phyloP scores from a whole-genome alignment of 768 basidiomycete genomes.

The Rhizopogon salebrosus region DNA sequence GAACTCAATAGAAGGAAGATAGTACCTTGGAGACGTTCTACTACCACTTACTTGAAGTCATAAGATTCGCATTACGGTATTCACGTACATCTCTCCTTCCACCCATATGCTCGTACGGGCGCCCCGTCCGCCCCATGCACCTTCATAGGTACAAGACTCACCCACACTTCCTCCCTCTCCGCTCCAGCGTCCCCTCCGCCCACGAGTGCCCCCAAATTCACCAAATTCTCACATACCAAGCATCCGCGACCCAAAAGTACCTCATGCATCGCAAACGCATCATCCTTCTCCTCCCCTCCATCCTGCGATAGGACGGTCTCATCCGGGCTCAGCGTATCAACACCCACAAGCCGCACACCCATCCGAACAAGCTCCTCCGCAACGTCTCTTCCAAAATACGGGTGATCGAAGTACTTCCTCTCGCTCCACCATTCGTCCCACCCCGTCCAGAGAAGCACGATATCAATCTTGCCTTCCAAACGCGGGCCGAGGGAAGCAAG shows the following conservation, averaged over 20 bases:
- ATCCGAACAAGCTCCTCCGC: slow-evolving; percentile 42
- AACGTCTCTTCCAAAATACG: slow-evolving; percentile 51
- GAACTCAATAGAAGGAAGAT: too few relatives aligned
- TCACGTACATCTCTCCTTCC: slow-evolving; percentile 19
- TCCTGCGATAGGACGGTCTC: slow-evolving; percentile 35
- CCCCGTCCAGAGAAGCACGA: slow-evolving; percentile 59
- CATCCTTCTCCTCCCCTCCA: slow-evolving; percentile 3
- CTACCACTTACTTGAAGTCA: background rate
- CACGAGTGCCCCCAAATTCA: slow-evolving; percentile 41
- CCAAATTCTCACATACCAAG: slow-evolving; percentile 69
- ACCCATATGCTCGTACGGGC: slow-evolving; percentile 67
- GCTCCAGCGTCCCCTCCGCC: slow-evolving; percentile 7
- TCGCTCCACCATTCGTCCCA: slow-evolving; percentile 58
- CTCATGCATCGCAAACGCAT: slow-evolving; percentile 50
- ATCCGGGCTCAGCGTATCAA: slow-evolving; percentile 67
- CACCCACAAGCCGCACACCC: slow-evolving; percentile 54
- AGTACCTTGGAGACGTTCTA: too few relatives aligned
- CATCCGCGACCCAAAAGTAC: slow-evolving; percentile 54
- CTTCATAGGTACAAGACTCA: slow-evolving; percentile 55
- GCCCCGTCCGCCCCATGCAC: slow-evolving; percentile 61
- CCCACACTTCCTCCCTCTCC: slow-evolving; percentile 29
- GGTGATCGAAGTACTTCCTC: slow-evolving; percentile 53
- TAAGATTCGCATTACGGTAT: background rate
- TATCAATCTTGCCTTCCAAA: slow-evolving; percentile 24
- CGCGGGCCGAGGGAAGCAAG: slow-evolving; percentile 19